These are phyloP conservation scores for Leishmania guyanensis DNA, from an alignment of 208 protist species.

Conservation along the genomic window DNA sequence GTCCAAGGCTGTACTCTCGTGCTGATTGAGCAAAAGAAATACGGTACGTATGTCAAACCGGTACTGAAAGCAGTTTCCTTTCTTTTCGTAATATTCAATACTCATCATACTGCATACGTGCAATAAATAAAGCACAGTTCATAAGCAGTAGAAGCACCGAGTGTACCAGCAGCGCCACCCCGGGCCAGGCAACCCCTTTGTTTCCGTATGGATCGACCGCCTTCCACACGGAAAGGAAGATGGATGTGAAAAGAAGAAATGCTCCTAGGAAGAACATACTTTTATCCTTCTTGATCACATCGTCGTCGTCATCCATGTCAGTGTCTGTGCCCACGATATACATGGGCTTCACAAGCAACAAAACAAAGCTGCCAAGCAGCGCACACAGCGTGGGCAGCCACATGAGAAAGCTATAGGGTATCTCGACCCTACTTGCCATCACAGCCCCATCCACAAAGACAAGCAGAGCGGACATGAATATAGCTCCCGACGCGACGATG, in stretches of 20 bases:
- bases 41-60: background rate
- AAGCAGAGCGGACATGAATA: constrained; percentile 44
- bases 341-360: constrained; percentile 51
- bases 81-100: background rate
- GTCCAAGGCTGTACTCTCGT: background rate
- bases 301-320: constrained; percentile 39
- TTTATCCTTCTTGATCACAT: constrained; percentile 38
- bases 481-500: constrained; percentile 34
- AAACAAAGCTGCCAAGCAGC: constrained; percentile 48
- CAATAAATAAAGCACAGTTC: constrained; percentile 27
- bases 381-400: constrained; percentile 56
- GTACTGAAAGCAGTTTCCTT: background rate
- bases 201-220: constrained; percentile 50
- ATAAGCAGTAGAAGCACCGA: constrained; percentile 48
- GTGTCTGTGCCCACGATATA: constrained; percentile 24
- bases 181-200: constrained; percentile 37
- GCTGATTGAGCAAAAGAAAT: background rate
- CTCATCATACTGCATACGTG: constrained; percentile 19
- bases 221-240: constrained; percentile 63
- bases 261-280: constrained; percentile 56
- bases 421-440: constrained; percentile 29
- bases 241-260: constrained; percentile 54
- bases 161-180: constrained; percentile 48
- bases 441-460: constrained; percentile 70
- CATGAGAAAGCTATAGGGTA: constrained; percentile 77